Conservation (phyloP, 1,139 yeast species). For the Protomyces inundatus region DNA sequence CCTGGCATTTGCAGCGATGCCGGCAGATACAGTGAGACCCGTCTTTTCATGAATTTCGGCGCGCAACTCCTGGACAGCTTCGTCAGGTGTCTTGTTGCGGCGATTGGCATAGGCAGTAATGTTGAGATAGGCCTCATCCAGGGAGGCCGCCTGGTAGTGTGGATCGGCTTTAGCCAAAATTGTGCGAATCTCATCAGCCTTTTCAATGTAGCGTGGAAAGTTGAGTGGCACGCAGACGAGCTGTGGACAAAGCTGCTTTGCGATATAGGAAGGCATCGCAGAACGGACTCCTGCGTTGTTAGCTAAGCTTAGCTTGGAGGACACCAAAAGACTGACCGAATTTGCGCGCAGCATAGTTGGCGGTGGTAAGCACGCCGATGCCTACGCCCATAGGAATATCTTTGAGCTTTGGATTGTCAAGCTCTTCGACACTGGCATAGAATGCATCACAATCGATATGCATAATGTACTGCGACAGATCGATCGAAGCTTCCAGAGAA, state of each 20-base stretch:
- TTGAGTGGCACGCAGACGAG: slow-evolving; percentile 56
- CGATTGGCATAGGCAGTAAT: slow-evolving; percentile 38
- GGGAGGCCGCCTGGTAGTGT: slow-evolving; percentile 60
- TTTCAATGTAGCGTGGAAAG: slow-evolving; percentile 56
- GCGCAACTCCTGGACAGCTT: slow-evolving; percentile 44
- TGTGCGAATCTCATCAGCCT: slow-evolving; percentile 49
- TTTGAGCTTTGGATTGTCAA: slow-evolving; percentile 50
- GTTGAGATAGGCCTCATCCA: slow-evolving; percentile 71
- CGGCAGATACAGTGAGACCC: slow-evolving; percentile 62
- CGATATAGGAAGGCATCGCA: slow-evolving; percentile 72
- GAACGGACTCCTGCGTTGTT: slow-evolving; percentile 39
- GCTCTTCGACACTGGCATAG: slow-evolving; percentile 70
- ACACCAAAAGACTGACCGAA: slow-evolving; percentile 43
- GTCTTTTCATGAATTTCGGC: slow-evolving; percentile 46
- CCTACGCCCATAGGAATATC: slow-evolving; percentile 66
- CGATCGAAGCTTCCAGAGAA: slow-evolving; percentile 28
- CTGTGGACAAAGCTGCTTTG: slow-evolving; percentile 54
- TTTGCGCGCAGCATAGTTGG: slow-evolving; percentile 67
- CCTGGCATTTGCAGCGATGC: slow-evolving; percentile 56
- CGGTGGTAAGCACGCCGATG: slow-evolving; percentile 72
- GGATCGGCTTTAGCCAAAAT: slow-evolving; percentile 37
- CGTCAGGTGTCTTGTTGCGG: slow-evolving; percentile 28
- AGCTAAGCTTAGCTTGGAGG: neutral
- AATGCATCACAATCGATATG: slow-evolving; percentile 83
- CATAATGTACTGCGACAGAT: slow-evolving; percentile 43